Base-by-base conservation (phyloP, 1,284 basidiomycete genomes). In the Earliella scabrosa region DNA sequence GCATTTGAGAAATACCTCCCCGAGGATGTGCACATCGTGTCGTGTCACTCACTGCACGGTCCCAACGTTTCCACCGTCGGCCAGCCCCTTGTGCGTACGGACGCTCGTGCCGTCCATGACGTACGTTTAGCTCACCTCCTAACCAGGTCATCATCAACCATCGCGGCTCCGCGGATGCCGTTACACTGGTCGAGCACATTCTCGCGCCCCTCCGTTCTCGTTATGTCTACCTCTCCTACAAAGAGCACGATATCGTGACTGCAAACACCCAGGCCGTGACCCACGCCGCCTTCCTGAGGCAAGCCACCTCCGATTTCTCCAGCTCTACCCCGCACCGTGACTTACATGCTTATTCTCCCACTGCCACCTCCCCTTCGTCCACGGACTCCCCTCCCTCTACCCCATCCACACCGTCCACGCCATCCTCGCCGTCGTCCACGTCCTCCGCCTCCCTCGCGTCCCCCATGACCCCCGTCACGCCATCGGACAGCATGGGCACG, bases 231-330 rank as follows among this genome's bases (percentile, higher is more conserved):
- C 80, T 99, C 50, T 90, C 87, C 27, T 99, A 98, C 75, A 93
- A 97, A 63, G 95, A 98, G 61, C 97, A 99, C 71, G 97, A 99
- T 67, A 81, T 86, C 45, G 93, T 99, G 46, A 99, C 97, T 0
- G 97, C 97, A 21, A 99, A 98, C 67, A 98, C 97, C 0, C 97
- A 99, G 75, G 97, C 97, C 0, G 95, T 97, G 20, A 98, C 95
- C 0, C 97, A 99, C 67, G 97, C 97, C 13, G 97, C 97, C 0
- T 99, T 99, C 78, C 79, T 99, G 34, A 95, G 90, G 94, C 94
- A 70, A 54, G 66, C 61, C 41, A 23, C 31, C 38, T 23, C 43
- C 14, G n/a, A 24, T 41, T 23, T 41, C 39, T 41, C 23, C 39
- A 41, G 21, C 39, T 18, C 20, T 41, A n/a, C 39, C 39, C 39